Evolutionary conservation across 75 land plant genomes (phyloP), one percentile per base, ranked within the genome.

Genomic region (Ceratopteris richardii): DNA sequence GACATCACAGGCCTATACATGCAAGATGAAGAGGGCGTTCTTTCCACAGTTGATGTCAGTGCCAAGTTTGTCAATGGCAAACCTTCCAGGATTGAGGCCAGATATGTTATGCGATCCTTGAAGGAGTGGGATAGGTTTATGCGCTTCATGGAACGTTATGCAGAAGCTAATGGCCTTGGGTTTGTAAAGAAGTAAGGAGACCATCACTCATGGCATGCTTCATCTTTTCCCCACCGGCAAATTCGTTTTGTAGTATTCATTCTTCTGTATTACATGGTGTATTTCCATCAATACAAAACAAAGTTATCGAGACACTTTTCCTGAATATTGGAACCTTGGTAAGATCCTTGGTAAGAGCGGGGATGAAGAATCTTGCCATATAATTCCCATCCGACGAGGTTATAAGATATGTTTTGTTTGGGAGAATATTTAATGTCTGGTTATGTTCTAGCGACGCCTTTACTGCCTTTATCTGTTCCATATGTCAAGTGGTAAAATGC

Each of bases 61-160:
- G 99, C 99, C 43, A 95, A 95, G 67, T 95, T 95, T 55, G 64
- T 95, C 1, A 90, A 95, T 50, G 99, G 96, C 6, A 85, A 86
- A 37, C 99, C 99, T 31, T 54, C 99, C 1, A 77, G 57, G 44
- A 82, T 95, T 10, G 99, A 95, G 63, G 99, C 97, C 19, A 81
- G 70, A 44, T 86, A 95, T 58, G 39, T 87, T 22, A 95, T 90
- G 99, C 61, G 91, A 31, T 77, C 42, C 19, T 71, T 77, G 3
- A 57, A 64, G 58, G 92, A 90, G 12, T 95, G 99, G 99, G 96
- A 90, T 41, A 61, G 99, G 52, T 95, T 95, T 57, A 90, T 95
- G 99, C 78, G 99, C 37, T 95, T 95, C 71, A 95, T 95, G 99
- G 99, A 95, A 70, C 73, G 99, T 12, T 95, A 90, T 66, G 75